Evolutionary conservation across 768 basidiomycete genomes (phyloP).

Genomic region (Boletus pseudopeckii): DNA sequence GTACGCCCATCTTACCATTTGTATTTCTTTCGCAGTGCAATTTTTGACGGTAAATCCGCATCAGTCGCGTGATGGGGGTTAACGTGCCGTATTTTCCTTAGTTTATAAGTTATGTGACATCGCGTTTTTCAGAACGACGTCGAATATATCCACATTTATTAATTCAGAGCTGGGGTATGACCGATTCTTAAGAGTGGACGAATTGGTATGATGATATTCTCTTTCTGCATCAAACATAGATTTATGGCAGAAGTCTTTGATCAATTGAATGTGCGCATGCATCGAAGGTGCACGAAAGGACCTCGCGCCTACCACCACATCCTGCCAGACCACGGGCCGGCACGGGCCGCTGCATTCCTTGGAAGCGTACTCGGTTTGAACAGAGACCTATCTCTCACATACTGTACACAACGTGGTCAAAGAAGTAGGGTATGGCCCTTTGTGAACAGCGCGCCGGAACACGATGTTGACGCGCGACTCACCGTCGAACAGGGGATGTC

Average conservation of each 20-base stretch:
- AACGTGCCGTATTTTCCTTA: neutral
- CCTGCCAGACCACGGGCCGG: neutral
- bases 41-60: neutral
- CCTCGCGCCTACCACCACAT: neutral
- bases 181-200: neutral
- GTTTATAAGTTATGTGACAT: neutral
- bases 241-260: neutral
- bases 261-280: too few species aligned
- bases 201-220: neutral
- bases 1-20: neutral
- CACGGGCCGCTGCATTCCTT: constrained; percentile 7
- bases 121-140: neutral
- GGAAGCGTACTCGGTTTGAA: constrained; percentile 14
- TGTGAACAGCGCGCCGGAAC: neutral
- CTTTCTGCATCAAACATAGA: too few species aligned
- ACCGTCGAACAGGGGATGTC: neutral
- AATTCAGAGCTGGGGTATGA: too few species aligned
- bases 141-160: neutral
- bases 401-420: constrained; percentile 19
- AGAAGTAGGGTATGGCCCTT: constrained; percentile 13
- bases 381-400: constrained; percentile 6
- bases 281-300: neutral
- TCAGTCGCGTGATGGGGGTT: neutral
- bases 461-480: neutral
- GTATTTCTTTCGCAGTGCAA: neutral